Base-by-base conservation (phyloP, 129 eudicot genomes). In the Scalesia atractyloides region DNA sequence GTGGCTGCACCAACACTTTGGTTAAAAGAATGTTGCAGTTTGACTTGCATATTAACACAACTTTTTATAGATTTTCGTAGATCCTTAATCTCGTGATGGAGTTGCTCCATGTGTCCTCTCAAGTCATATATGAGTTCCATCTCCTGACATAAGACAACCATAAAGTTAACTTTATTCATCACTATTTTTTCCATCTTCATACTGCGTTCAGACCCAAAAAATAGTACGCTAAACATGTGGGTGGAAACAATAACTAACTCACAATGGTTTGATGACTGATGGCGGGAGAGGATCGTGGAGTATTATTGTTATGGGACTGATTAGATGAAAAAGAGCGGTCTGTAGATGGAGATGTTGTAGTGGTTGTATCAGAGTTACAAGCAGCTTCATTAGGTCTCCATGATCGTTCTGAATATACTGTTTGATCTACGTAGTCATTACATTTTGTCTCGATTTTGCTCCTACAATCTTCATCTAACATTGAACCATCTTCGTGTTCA, bases 101-200 rank as follows among this genome's bases (percentile, higher is more conserved):
- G 84, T 81, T 87, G 88, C 86, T 84, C 88, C 91, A 94, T 83
- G 59, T 90, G 95, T 43, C 89, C 84, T 81, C 83, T 86, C 83
- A 94, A 43, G 36, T 83, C 89, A 82, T 86, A 90, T 64, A 89
- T 76, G 37, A 93, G 84, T 68, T 86, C 92, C 90, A 93, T 78
- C 62, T 93, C 96, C 97, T 89, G 80, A 68, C 18, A 51, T 20
- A 59, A 72, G 17, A 61, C n/a, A n/a, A 75, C 70, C 70, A 73
- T 1, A 52, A 41, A 7, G 13, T 47, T 48, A 12, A 24, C 52
- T 22, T 64, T 20, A 10, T 12, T 36, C 68, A 26, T 30, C 34
- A 34, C 13, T 30, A 30, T 24, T 18, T 47, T 47, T 50, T 19
- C 2, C 30, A 49, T 53, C 4, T 18, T 4, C 5, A 58, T 15